Conservation (phyloP, 208 protist species). For the Trypanosoma congolense region DNA sequence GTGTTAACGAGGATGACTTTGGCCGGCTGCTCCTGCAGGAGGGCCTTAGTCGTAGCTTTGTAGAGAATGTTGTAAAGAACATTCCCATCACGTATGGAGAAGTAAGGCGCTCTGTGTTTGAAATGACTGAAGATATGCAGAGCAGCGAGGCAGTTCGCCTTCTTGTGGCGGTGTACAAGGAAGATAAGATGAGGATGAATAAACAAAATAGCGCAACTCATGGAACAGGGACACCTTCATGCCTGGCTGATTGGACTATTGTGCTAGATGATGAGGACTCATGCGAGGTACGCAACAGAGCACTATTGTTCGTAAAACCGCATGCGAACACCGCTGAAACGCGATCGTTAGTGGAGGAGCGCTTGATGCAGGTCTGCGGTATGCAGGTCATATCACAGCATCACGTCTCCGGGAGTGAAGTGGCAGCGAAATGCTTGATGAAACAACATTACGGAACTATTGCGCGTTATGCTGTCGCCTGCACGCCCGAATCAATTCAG, state of each 20-base stretch:
- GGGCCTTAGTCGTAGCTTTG: constrained; percentile 26
- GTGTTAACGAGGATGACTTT: constrained; percentile 58
- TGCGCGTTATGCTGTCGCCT: constrained; percentile 50
- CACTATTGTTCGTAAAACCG: constrained; percentile 68
- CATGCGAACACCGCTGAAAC: constrained; percentile 48
- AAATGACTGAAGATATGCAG: constrained; percentile 28
- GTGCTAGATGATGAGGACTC: constrained; percentile 27
- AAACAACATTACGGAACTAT: constrained; percentile 75
- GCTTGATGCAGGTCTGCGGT: constrained; percentile 27
- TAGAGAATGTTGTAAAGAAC: constrained; percentile 42
- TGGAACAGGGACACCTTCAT: background rate
- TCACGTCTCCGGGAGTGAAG: constrained; percentile 34
- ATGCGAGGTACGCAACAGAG: constrained; percentile 31
- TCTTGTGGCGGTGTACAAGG: constrained; percentile 25
- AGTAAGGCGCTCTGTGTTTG: constrained; percentile 34
- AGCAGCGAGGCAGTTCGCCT: constrained; percentile 27
- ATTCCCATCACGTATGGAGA: constrained; percentile 21
- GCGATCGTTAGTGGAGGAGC: constrained; percentile 23
- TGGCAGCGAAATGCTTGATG: constrained; percentile 40
- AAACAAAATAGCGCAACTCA: background rate
- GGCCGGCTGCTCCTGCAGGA: constrained; percentile 38
- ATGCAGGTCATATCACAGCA: constrained; percentile 34
- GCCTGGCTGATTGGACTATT: constrained; percentile 29
- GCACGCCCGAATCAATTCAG: constrained; percentile 19
- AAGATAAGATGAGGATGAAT: constrained; percentile 6